These are phyloP conservation scores for Fabrea salina DNA, from an alignment of 169 alveolate species.

Conservation along the genomic window DNA sequence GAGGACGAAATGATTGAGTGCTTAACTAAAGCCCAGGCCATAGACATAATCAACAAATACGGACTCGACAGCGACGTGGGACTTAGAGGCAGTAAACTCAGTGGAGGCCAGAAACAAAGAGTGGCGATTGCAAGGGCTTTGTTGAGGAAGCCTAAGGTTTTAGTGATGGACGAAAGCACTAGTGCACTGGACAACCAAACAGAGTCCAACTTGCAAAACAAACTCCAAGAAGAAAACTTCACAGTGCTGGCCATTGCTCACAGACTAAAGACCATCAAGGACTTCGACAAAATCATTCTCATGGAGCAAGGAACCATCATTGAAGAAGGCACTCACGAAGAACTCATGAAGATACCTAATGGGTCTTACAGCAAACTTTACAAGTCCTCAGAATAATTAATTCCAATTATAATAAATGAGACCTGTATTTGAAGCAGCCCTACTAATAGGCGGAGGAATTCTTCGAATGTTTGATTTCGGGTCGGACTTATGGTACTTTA, in stretches of 20 bases:
- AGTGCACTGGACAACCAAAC: constrained; percentile 87
- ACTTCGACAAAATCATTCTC: constrained; percentile 72
- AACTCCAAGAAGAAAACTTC: constrained; percentile 61
- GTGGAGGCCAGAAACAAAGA: constrained; percentile 75
- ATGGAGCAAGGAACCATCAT: constrained; percentile 83
- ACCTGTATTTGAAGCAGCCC: too few species aligned
- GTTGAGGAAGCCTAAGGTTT: constrained; percentile 71
- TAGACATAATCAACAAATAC: constrained; percentile 65
- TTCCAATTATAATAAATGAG: too few species aligned
- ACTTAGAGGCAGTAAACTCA: constrained; percentile 54
- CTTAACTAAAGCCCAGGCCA: constrained; percentile 76
- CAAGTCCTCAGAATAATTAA: constrained; percentile 1
- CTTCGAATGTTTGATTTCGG: too few species aligned
- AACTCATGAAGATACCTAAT: constrained; percentile 50
- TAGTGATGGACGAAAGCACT: constrained; percentile 93
- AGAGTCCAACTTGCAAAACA: constrained; percentile 84
- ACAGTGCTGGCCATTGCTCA: constrained; percentile 72
- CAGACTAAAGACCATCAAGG: constrained; percentile 66
- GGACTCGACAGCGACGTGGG: constrained; percentile 79
- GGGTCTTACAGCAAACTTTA: constrained; percentile 15
- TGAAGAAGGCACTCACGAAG: constrained; percentile 87
- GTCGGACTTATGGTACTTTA: not conserved
- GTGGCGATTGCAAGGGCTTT: constrained; percentile 85
- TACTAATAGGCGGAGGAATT: too few species aligned
- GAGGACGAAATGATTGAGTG: constrained; percentile 70